phyloP scores from a whole-genome alignment of 192 early-diverging fungal genomes.

The Podila clonocystis region DNA sequence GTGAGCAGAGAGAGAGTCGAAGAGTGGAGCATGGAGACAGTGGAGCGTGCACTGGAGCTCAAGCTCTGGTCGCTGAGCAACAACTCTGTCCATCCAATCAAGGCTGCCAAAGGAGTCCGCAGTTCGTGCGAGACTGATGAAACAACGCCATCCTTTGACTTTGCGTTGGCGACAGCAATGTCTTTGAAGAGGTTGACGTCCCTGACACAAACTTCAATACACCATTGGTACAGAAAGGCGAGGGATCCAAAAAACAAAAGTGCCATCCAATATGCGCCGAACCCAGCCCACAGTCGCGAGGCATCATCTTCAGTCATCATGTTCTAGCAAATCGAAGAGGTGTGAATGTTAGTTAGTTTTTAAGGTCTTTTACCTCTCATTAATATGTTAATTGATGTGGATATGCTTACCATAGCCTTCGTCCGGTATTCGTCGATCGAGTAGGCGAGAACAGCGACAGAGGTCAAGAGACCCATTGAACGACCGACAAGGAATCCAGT shows the following conservation, averaged over 20 bases:
- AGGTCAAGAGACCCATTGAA: slow-evolving; percentile 25
- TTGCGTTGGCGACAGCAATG: slow-evolving; percentile 47
- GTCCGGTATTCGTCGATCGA: slow-evolving; percentile 36
- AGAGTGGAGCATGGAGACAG: slow-evolving; percentile 48
- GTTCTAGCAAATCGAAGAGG: slow-evolving; percentile 4
- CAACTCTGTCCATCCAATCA: slow-evolving; percentile 50
- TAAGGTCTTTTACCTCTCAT: too few species aligned
- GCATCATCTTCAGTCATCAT: slow-evolving; percentile 37
- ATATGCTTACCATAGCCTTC: slow-evolving; percentile 16
- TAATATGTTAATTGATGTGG: too few species aligned
- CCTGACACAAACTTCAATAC: slow-evolving; percentile 34
- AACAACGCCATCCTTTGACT: slow-evolving; percentile 49
- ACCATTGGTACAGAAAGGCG: slow-evolving; percentile 40
- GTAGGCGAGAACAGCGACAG: slow-evolving; percentile 23
- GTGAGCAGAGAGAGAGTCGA: slow-evolving; percentile 44
- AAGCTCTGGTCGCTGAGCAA: slow-evolving; percentile 45
- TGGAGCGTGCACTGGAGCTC: slow-evolving; percentile 41
- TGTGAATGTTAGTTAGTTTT: not conserved
- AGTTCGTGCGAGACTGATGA: slow-evolving; percentile 48
- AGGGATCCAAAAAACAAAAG: slow-evolving; percentile 23
- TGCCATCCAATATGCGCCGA: slow-evolving; percentile 42
- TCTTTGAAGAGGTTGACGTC: slow-evolving; percentile 49
- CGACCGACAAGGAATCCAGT: slow-evolving; percentile 42
- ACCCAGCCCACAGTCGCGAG: slow-evolving; percentile 38
- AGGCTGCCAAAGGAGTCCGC: slow-evolving; percentile 39